Percentiles rank a stretch among this genome's conserved stretches.
Evolutionary conservation across 352 stramenopile species (phyloP).

Genomic region (Pythium utonaiense): DNA sequence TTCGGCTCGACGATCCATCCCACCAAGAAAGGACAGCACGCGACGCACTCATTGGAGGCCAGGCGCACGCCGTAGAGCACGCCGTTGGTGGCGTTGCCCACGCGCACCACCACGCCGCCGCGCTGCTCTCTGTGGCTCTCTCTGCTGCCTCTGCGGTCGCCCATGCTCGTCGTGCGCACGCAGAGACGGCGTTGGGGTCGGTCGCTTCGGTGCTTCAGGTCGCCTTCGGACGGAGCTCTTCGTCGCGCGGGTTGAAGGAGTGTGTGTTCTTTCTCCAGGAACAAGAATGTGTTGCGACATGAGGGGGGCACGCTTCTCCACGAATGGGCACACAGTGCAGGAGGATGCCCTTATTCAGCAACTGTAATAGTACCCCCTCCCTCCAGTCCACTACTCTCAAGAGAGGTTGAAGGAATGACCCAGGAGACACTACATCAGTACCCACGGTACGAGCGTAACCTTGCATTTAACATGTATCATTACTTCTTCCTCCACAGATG

Average conservation of each 20-base stretch:
- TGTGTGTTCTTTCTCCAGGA: constrained; percentile 26
- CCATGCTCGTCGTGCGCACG: constrained; percentile 10
- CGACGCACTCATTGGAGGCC: constrained; percentile 40
- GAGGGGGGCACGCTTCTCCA: background rate
- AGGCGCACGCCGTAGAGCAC: constrained; percentile 24
- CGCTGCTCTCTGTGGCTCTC: constrained; percentile 8
- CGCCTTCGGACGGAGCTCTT: constrained; percentile 1
- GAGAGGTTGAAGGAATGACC: background rate
- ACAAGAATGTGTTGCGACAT: constrained; percentile 20
- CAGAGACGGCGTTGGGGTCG: background rate
- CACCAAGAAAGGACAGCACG: constrained; percentile 2
- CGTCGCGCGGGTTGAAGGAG: constrained; percentile 21
- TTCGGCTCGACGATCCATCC: background rate
- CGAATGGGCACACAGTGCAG: background rate
- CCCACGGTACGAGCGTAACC: background rate
- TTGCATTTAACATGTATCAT: constrained; percentile 4
- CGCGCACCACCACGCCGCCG: constrained; percentile 26
- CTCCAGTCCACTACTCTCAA: background rate
- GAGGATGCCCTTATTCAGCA: constrained; percentile 1
- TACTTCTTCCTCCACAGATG: background rate
- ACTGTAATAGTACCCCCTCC: constrained; percentile 9
- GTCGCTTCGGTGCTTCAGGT: too few relatives aligned
- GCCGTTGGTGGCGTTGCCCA: constrained; percentile 28
- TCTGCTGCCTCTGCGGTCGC: constrained; percentile 3
- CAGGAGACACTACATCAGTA: constrained; percentile 9